Conservation (phyloP, 805 yeast species). For the Sungouiella thailandica region DNA sequence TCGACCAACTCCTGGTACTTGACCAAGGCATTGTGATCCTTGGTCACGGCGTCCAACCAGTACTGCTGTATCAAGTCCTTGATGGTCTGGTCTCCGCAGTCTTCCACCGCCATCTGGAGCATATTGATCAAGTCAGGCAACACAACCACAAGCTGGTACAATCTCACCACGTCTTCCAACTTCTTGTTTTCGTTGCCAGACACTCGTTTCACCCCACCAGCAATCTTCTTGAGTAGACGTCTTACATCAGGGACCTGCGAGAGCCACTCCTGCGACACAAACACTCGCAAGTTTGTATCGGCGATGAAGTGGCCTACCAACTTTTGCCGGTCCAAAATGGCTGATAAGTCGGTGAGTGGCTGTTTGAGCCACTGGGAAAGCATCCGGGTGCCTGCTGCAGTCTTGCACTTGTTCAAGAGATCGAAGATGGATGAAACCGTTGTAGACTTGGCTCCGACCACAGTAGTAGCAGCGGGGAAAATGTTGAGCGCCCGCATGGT, state of each 20-base stretch:
- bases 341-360: slow-evolving; percentile 66
- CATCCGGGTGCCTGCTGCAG: slow-evolving; percentile 82
- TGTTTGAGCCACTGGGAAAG: slow-evolving; percentile 95
- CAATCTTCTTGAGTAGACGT: slow-evolving; percentile 65
- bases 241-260: slow-evolving; percentile 78
- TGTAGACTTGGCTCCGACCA: slow-evolving; percentile 18
- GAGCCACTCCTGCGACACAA: slow-evolving; percentile 62
- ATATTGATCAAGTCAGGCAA: slow-evolving; percentile 64
- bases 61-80: slow-evolving; percentile 37
- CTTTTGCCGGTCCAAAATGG: slow-evolving; percentile 63
- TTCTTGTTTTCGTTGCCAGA: slow-evolving; percentile 45
- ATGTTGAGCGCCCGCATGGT: slow-evolving; percentile 85
- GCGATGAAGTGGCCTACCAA: slow-evolving; percentile 73
- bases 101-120: slow-evolving; percentile 41
- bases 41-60: slow-evolving; percentile 58
- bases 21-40: slow-evolving; percentile 45
- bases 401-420: slow-evolving; percentile 80
- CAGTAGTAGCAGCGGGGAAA: slow-evolving; percentile 31
- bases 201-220: slow-evolving; percentile 25
- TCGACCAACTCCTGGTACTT: slow-evolving; percentile 85
- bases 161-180: slow-evolving; percentile 83
- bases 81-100: slow-evolving; percentile 21
- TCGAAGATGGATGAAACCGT: slow-evolving; percentile 62
- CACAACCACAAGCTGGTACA: slow-evolving; percentile 72
- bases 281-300: slow-evolving; percentile 61